Base-by-base conservation (phyloP, 176 grass and related monocot species). In the Coix lacrymajobi region DNA sequence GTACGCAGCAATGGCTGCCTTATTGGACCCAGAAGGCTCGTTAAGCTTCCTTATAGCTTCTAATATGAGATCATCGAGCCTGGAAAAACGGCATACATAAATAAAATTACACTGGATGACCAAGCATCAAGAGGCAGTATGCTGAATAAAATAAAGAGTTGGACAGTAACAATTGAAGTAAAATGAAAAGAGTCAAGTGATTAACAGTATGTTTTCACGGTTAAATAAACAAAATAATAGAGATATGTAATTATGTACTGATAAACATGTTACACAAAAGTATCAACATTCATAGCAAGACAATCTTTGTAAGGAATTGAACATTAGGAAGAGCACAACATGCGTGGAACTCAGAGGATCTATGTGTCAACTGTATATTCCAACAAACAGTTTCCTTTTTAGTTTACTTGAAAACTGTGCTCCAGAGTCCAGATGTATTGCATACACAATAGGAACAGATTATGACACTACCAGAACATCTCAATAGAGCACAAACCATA, bases 41-140 rank as follows among this genome's bases (percentile, higher is more conserved):
- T 95, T 90, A 51, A 93, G 80, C 38, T 82, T 92, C 32, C 64
- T 84, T 88, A 98, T 79, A 85, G 90, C 96, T 88, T 98, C 96
- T 29, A 98, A 57, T 78, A 98, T 98, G 62, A 93, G 87, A 61
- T 91, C 90, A 85, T 91, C 90, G 60, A 98, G 83, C 85, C 96
- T 95, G 73, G 34, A 80, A 68, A 20, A 75, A 64, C 58, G 44
- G 26, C 28, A 83, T 13, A 70, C 24, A 34, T 43, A 76, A 29
- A 81, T 69, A 7, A 83, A 41, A 64, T 28, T 71, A 62, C 14
- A 68, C 57, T 83, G 58, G 70, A 85, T 37, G 30, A 34, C 33
- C 30, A 75, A 88, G 14, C 62, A 81, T 37, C 43, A 56, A 62
- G 7, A 65, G 62, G 71, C 44, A 85, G 10, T 69, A n/a, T 34